Base-by-base conservation (phyloP, 2,329 filamentous ascomycete species). In the Metarhizium humberi region DNA sequence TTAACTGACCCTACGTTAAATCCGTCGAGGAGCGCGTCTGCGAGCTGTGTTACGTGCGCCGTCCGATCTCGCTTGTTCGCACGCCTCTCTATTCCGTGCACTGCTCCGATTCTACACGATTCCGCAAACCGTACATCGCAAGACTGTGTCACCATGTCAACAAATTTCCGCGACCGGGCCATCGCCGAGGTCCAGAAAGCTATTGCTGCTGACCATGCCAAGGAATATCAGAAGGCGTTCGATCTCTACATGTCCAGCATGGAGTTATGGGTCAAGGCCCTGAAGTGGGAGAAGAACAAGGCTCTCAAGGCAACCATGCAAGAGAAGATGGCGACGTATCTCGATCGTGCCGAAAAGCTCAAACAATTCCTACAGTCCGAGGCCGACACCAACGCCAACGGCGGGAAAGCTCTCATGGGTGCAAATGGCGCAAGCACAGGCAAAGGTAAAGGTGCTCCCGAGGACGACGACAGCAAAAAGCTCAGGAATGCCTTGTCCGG, bases 261-360 rank as follows among this genome's bases (percentile, higher is more conserved):
- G 64, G 92, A 99, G 75, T 84, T 97, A 56, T 99, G 97, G 79
- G 96, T 99, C 88, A 88, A 97, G 58, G 94, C 94, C 38, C 81
- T 99, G 58, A 99, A 99, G 79, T 99, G 92, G 92, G 94, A 99
- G 77, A 99, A 97, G 82, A 97, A 96, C 75, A 85, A 88, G 60
- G 92, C 92, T 65, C 92, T 90, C 60, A 97, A 97, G 78, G 91
- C 95, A 69, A 95, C 96, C 82, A 96, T 99, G 72, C 87, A 94
- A 63, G 85, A 88, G 64, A 97, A 97, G 78, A 91, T 92, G 20
- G 88, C 80, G 64, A 92, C 96, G 70, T 99, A 99, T 78, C 96
- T 99, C 87, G 92, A 96, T 74, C 90, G 94, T 59, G 94, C 94
- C 60, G 94, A 99, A 78, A 97, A 97, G 77, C 83, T 99, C 61